Base-by-base conservation (phyloP, 768 basidiomycete genomes). In the Lactarius deliciosus region DNA sequence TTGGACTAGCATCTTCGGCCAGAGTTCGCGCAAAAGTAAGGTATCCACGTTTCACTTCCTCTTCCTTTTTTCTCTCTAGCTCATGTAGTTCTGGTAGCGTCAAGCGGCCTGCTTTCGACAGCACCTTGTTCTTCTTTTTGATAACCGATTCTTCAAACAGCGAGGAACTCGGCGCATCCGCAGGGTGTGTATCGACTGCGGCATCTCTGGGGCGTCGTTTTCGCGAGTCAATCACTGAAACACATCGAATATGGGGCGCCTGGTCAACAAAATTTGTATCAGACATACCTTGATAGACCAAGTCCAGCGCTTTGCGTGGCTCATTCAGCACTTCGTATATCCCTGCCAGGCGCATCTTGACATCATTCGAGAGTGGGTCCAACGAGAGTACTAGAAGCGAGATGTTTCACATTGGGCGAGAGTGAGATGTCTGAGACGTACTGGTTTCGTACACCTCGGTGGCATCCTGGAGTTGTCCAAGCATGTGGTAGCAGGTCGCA, bases 281-380 rank as follows among this genome's bases (percentile, higher is more conserved):
- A 61, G 36, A 34, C 77, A 5, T 68, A 92, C 95, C 93, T 84
- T 94, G 84, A 60, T 89, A 88, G 16, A 96, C 90, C 0, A 97
- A 77, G 8, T 91, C 87, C 0, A 97, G 81, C 0, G 96, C 96
- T 73, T 89, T 89, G 18, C 86, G 80, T 1, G 90, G 87, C 69
- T 94, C 86, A 54, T 90, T 87, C 69, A 89, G 77, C 13, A 92
- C 86, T 75, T 99, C 96, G 69, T 94, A 92, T 16, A 95, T 85
- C 69, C 92, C 92, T 0, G 96, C 96, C 0, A 98, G 82, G 68
- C 92, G 90, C 84, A 96, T 88, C 75, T 94, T 94, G 32, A 88
- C 89, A 34, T 95, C 91, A 71, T 87, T 85, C 70, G 92, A 84
- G 0, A 82, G 81, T 0, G 92, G 88, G 74, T 95, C 91, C 1